phyloP scores from a whole-genome alignment of 805 yeast species.

The Nakazawaea anatomiae region DNA sequence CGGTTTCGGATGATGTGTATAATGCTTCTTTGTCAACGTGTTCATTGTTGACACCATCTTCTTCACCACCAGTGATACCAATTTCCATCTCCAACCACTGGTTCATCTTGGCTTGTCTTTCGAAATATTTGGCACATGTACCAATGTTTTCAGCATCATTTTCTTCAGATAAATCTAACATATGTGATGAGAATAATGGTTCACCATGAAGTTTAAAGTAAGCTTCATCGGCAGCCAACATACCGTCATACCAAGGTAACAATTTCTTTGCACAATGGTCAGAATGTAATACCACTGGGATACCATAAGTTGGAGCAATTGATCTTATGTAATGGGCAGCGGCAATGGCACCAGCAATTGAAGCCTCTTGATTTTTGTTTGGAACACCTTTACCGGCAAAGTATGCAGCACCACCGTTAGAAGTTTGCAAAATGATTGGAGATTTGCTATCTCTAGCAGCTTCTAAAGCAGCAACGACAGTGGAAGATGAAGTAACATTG shows the following conservation, averaged over 20 bases:
- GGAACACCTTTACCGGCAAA: conserved; percentile 99
- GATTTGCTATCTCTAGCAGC: conserved; percentile 93
- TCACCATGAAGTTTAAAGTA: conserved; percentile 82
- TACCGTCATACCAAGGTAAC: conserved; percentile 98
- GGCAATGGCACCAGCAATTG: conserved; percentile 91
- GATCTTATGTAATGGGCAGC: conserved; percentile 98
- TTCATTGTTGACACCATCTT: conserved; percentile 99
- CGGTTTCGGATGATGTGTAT: conserved; percentile 95
- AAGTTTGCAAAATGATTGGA: conserved; percentile 94
- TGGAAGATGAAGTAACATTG: conserved; percentile 96
- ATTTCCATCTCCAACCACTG: conserved; percentile 99
- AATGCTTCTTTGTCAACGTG: conserved; percentile 78
- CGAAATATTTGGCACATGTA: conserved; percentile 90
- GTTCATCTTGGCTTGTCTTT: conserved; percentile 86
- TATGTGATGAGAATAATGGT: conserved; percentile 97
- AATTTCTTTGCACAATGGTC: conserved; percentile 99
- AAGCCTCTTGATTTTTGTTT: conserved; percentile 89
- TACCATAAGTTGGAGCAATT: conserved; percentile 92
- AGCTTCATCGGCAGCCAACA: conserved; percentile 94
- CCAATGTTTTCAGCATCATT: conserved; percentile 92
- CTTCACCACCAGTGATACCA: conserved; percentile 99
- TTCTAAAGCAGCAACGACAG: conserved; percentile 94
- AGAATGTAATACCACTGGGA: conserved; percentile 95
- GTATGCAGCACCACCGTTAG: conserved; percentile 99
- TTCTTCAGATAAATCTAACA: conserved; percentile 98